These are phyloP conservation scores for Verticillium albo-atrum DNA, from an alignment of 2,329 filamentous ascomycete species.

Conservation along the genomic window DNA sequence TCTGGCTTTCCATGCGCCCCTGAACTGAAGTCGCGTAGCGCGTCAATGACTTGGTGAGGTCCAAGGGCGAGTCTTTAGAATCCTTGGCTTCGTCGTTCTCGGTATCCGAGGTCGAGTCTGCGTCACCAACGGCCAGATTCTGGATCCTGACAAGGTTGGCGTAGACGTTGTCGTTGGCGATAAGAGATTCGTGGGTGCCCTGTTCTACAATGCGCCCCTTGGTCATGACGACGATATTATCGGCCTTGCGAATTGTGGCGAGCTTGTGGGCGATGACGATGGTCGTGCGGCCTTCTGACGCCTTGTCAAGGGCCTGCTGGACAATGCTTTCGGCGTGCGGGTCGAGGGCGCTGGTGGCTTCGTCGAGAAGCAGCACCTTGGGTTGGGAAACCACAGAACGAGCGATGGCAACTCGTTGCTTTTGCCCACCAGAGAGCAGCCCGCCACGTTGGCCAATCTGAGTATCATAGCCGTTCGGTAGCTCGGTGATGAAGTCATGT, in stretches of 20 bases:
- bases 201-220: constrained; percentile 54
- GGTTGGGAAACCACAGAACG: constrained; percentile 35
- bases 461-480: constrained; percentile 49
- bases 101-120: constrained; percentile 12
- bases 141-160: constrained; percentile 42
- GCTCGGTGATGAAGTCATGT: constrained; percentile 39
- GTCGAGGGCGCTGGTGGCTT: constrained; percentile 56
- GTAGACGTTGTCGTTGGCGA: constrained; percentile 43
- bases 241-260: constrained; percentile 52
- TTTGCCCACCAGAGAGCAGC: constrained; percentile 60
- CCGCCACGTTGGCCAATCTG: constrained; percentile 56
- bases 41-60: constrained; percentile 23
- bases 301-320: constrained; percentile 46
- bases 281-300: constrained; percentile 53
- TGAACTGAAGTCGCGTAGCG: constrained; percentile 23
- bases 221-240: constrained; percentile 59
- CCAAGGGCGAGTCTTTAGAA: constrained; percentile 8
- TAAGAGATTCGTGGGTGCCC: constrained; percentile 53
- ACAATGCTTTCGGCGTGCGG: constrained; percentile 40
- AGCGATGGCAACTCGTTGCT: constrained; percentile 59
- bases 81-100: constrained; percentile 14
- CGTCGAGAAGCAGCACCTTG: constrained; percentile 58
- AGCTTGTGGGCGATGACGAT: constrained; percentile 60
- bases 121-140: constrained; percentile 23
- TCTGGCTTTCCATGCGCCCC: constrained; percentile 24